These are phyloP conservation scores for Hanseniaspora taiwanica DNA, from an alignment of 805 yeast genomes.

Conservation along the genomic window DNA sequence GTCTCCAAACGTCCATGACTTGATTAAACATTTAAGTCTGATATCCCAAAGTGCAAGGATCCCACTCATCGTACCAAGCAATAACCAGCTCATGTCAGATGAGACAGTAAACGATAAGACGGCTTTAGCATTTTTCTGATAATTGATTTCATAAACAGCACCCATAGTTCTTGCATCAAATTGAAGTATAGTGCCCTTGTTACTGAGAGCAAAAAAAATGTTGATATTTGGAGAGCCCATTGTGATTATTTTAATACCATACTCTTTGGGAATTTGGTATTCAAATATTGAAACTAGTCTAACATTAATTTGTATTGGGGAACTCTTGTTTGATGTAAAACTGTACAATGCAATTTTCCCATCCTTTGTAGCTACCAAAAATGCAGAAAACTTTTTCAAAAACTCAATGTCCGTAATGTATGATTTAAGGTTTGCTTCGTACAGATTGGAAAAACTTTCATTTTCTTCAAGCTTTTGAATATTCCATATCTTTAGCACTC, in stretches of 20 bases:
- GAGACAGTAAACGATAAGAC: constrained; percentile 49
- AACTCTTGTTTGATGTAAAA: constrained; percentile 8
- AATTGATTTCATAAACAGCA: constrained; percentile 21
- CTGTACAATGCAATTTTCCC: constrained; percentile 14
- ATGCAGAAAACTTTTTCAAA: constrained; percentile 40
- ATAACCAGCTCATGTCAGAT: constrained; percentile 41
- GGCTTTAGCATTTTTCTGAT: constrained; percentile 9
- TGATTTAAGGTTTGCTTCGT: constrained; percentile 35
- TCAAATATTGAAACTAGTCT: constrained; percentile 29
- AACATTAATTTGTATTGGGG: constrained; percentile 9
- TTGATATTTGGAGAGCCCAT: not conserved
- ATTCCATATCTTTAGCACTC: constrained; percentile 72
- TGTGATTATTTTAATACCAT: not conserved
- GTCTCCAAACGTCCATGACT: constrained; percentile 46
- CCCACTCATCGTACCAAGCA: constrained; percentile 68
- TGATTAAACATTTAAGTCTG: constrained; percentile 47
- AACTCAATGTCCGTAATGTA: constrained; percentile 38
- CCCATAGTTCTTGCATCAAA: not conserved
- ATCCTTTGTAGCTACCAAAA: constrained; percentile 36
- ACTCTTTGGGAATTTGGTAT: constrained; percentile 12
- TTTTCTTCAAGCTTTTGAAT: constrained; percentile 48
- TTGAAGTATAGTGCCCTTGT: constrained; percentile 30
- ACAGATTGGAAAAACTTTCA: constrained; percentile 35
- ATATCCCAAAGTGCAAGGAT: constrained; percentile 71
- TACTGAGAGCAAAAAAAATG: constrained; percentile 42